Conservation (phyloP, 768 basidiomycete species). For the Xerocomellus intermedius region DNA sequence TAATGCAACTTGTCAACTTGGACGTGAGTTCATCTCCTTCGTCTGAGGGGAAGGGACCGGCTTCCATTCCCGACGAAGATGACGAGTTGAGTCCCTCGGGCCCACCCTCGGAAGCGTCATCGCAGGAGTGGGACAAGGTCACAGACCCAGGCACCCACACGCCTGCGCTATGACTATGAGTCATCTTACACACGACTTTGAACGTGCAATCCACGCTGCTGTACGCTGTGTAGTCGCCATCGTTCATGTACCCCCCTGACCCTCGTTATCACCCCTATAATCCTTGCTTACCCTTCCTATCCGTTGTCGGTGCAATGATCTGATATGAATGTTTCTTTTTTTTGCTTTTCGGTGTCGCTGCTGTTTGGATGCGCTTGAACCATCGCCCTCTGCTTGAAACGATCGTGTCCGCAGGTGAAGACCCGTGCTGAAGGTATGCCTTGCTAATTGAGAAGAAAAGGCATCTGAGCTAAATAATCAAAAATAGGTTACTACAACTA, state of each 20-base stretch:
- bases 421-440: constrained; percentile 74
- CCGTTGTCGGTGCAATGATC: constrained; percentile 39
- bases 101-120: constrained; percentile 83
- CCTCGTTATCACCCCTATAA: constrained; percentile 17
- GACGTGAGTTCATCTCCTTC: constrained; percentile 76
- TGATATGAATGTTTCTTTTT: constrained; percentile 54
- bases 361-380: constrained; percentile 19
- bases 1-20: constrained; percentile 83
- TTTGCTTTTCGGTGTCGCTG: constrained; percentile 24
- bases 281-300: constrained; percentile 20
- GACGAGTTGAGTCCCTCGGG: constrained; percentile 60
- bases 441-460: constrained; percentile 7
- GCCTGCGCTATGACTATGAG: constrained; percentile 40
- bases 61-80: constrained; percentile 45
- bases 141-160: constrained; percentile 68
- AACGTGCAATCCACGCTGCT: constrained; percentile 30
- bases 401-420: constrained; percentile 50
- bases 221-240: constrained; percentile 32
- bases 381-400: constrained; percentile 6
- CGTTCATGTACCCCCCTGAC: constrained; percentile 25
- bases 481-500: constrained; percentile 67
- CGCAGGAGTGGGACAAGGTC: constrained; percentile 88
- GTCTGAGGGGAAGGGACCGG: constrained; percentile 26
- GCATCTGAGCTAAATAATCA: constrained; percentile 17
- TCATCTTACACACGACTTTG: constrained; percentile 27